Evolutionary conservation across 495 filamentous ascomycete species (phyloP).

Genomic region (Penicillium psychrofluorescens): DNA sequence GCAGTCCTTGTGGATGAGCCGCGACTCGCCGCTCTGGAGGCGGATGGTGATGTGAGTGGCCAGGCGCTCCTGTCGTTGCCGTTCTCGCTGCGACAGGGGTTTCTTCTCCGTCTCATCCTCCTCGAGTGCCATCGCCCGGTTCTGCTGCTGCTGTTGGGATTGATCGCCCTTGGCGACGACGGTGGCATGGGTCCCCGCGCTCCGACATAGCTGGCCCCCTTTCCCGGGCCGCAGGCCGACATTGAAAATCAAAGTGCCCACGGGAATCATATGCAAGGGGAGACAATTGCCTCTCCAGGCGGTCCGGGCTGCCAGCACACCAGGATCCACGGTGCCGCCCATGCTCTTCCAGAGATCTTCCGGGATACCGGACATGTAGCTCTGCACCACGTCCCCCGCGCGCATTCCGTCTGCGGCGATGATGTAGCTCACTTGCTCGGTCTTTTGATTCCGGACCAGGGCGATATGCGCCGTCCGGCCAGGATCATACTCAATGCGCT

Average conservation of each 20-base stretch:
- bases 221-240: constrained; percentile 68
- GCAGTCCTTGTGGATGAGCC: constrained; percentile 81
- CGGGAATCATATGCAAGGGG: constrained; percentile 86
- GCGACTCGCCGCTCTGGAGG: constrained; percentile 85
- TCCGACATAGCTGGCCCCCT: constrained; percentile 83
- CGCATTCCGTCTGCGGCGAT: constrained; percentile 89
- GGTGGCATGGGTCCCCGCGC: constrained; percentile 83
- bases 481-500: constrained; percentile 93
- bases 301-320: constrained; percentile 89
- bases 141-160: constrained; percentile 26
- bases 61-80: constrained; percentile 44
- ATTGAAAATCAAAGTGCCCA: constrained; percentile 85
- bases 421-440: constrained; percentile 63
- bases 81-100: constrained; percentile 28
- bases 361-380: constrained; percentile 83
- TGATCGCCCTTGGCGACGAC: constrained; percentile 79
- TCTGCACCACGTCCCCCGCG: constrained; percentile 84
- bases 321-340: constrained; percentile 86
- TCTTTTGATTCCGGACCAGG: constrained; percentile 60
- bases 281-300: constrained; percentile 93
- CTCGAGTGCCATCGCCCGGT: background rate
- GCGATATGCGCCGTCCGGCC: constrained; percentile 92
- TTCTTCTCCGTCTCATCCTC: constrained; percentile 14
- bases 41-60: constrained; percentile 68
- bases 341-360: constrained; percentile 75